Base-by-base conservation (phyloP, 495 filamentous ascomycete genomes). In the Talaromyces wortmannii region DNA sequence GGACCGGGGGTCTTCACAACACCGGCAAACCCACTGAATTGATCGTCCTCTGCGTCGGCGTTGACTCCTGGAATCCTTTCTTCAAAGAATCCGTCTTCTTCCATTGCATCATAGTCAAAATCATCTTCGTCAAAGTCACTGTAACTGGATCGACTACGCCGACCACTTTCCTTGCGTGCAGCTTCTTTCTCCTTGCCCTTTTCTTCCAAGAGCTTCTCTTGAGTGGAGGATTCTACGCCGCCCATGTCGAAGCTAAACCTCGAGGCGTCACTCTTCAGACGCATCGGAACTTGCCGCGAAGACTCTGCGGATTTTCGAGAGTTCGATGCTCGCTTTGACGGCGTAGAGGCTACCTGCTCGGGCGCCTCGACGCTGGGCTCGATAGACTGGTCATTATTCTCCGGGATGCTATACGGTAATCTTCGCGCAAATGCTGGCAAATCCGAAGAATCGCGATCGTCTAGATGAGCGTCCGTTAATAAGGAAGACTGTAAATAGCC, bases 221-320 rank as follows among this genome's bases (percentile, higher is more conserved):
- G 85, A 10, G 80, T 80, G 5, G 87, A 84, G 12, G 89, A 84
- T 32, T 88, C 90, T n/a, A 86, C 83, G 10, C 82, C 81, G 17
- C 69, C 75, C 79, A 96, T 89, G 62, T 96, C 91, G 61, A 97
- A 97, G 63, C 90, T 95, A 60, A 97, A 96, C 8, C 91, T 77
- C 3, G 90, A 95, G 0, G 91, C 88, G 52, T 86, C 92, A 66
- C 89, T 92, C 59, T 87, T 91, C 66, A 91, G 84, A 66, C 92
- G 90, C 59, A 77, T 87, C 0, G 89, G 88, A 40, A 80, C 49
- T n/a, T 67, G 66, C 15, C 69, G 70, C 0, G 70, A 63, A 6
- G 63, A 52, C 57, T 77, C 75, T 29, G 70, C 67, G 6, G 67
- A 75, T 50, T 70, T 63, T 18, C 63, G 64, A 8, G 57, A 53